phyloP scores from a whole-genome alignment of 495 filamentous ascomycete species.

The Penicillium manginii region DNA sequence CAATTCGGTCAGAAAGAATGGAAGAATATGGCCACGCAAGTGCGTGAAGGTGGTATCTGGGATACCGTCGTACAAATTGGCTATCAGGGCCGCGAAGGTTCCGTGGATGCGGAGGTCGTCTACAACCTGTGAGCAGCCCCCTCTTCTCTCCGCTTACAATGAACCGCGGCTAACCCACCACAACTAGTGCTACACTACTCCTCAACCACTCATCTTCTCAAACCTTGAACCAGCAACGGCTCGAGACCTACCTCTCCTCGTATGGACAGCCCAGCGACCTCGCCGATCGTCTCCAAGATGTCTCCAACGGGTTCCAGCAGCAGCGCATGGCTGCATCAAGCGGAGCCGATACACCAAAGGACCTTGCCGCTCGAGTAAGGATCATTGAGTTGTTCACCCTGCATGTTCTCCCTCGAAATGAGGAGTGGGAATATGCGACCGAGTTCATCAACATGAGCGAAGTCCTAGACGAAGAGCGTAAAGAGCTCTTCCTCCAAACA shows the following conservation, averaged over 20 bases:
- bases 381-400: slow-evolving; percentile 93
- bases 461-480: slow-evolving; percentile 87
- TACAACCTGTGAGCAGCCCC: slow-evolving; percentile 73
- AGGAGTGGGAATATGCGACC: slow-evolving; percentile 91
- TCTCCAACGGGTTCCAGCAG: slow-evolving; percentile 26
- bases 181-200: slow-evolving; percentile 77
- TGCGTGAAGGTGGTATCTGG: slow-evolving; percentile 87
- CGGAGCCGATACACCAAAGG: slow-evolving; percentile 77
- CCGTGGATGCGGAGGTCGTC: slow-evolving; percentile 93
- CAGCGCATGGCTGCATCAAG: slow-evolving; percentile 43
- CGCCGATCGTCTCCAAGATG: slow-evolving; percentile 56
- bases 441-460: slow-evolving; percentile 86
- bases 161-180: slow-evolving; percentile 13
- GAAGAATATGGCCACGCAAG: slow-evolving; percentile 76
- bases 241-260: slow-evolving; percentile 89
- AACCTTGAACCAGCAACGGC: slow-evolving; percentile 76
- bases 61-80: slow-evolving; percentile 85
- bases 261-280: slow-evolving; percentile 70
- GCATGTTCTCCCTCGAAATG: slow-evolving; percentile 86
- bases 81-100: slow-evolving; percentile 83
- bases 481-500: slow-evolving; percentile 81
- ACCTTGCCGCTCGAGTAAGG: slow-evolving; percentile 75
- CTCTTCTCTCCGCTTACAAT: not conserved
- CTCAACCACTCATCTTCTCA: slow-evolving; percentile 86
- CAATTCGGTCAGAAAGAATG: slow-evolving; percentile 83